Percentiles rank a stretch among this genome's conserved stretches.
Conservation (phyloP, 495 filamentous ascomycete species). For the Letharia columbiana region DNA sequence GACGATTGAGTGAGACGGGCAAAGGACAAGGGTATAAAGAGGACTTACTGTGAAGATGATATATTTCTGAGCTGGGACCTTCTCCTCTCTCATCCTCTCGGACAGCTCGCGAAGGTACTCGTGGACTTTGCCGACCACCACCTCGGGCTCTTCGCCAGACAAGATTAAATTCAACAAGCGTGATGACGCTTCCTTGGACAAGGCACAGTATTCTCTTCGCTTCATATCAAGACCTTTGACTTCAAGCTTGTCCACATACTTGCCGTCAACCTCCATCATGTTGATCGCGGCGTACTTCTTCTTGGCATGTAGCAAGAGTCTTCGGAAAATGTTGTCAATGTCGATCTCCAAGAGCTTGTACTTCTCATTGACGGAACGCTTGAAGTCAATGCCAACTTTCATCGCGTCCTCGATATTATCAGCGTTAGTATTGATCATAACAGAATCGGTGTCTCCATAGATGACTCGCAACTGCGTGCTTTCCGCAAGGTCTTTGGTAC, state of each 20-base stretch:
- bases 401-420: constrained; percentile 87
- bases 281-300: constrained; percentile 99
- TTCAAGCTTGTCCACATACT: constrained; percentile 87
- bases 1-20: background rate
- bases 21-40: background rate
- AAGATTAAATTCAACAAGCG: constrained; percentile 79
- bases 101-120: constrained; percentile 80
- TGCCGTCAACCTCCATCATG: constrained; percentile 79
- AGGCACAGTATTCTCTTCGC: constrained; percentile 85
- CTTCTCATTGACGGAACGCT: constrained; percentile 73
- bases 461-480: constrained; percentile 82
- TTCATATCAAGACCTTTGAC: constrained; percentile 98
- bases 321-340: constrained; percentile 94
- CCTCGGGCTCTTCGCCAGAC: constrained; percentile 84
- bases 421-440: constrained; percentile 99
- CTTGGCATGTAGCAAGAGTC: constrained; percentile 90
- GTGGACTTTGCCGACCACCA: constrained; percentile 81
- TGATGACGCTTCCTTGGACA: constrained; percentile 88
- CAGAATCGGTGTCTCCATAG: constrained; percentile 97
- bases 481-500: constrained; percentile 91
- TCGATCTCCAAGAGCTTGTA: constrained; percentile 92
- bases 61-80: constrained; percentile 73
- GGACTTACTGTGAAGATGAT: constrained; percentile 75
- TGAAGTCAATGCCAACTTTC: constrained; percentile 77
- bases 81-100: constrained; percentile 68